Evolutionary conservation across 306 rosid genomes (phyloP).

Genomic region (Mimosa bimucronata): DNA sequence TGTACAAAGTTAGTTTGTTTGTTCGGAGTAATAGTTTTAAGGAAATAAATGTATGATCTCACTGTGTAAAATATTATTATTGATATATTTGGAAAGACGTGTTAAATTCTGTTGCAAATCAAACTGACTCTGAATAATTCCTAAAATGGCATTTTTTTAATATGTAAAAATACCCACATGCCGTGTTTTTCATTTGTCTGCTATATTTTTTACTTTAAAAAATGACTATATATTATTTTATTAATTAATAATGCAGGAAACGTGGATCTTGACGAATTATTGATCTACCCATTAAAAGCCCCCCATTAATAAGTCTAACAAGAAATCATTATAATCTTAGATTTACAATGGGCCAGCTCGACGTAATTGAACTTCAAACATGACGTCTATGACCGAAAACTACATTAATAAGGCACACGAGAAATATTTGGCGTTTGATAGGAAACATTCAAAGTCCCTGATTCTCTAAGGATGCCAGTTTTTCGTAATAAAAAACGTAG

Average conservation of each 20-base stretch:
- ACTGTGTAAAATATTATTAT: background rate
- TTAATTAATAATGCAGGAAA: background rate
- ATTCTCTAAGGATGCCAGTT: background rate
- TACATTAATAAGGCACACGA: background rate
- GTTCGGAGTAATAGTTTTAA: background rate
- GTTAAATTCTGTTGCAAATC: background rate
- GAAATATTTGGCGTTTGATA: background rate
- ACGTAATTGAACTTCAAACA: background rate
- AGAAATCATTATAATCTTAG: background rate
- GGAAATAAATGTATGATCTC: background rate
- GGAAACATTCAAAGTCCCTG: background rate
- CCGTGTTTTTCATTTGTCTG: background rate
- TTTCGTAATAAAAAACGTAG: background rate
- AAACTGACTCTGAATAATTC: background rate
- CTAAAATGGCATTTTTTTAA: background rate
- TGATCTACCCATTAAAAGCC: background rate
- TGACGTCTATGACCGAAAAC: background rate
- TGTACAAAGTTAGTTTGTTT: background rate
- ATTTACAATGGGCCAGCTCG: background rate
- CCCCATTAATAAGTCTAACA: background rate
- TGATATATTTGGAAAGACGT: background rate
- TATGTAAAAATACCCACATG: background rate
- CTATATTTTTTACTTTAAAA: background rate
- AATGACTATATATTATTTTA: background rate
- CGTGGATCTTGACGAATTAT: background rate